Evolutionary conservation across 2,329 filamentous ascomycete species (phyloP), one percentile per base, ranked within the genome.

Genomic region (Karstenula rhodostoma): DNA sequence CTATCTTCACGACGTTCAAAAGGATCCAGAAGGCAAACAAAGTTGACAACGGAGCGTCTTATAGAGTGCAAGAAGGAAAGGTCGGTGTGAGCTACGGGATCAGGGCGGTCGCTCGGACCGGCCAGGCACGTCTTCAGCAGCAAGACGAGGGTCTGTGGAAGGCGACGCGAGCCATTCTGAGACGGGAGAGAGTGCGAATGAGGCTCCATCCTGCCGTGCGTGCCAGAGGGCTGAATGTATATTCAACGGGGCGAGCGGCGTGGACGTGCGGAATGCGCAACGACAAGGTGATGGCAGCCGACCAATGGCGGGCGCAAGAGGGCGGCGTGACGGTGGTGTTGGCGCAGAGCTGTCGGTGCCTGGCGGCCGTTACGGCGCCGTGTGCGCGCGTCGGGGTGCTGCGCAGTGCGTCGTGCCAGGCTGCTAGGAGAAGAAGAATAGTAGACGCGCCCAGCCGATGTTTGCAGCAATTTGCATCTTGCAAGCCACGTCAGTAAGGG

Each of bases 101-200:
- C 67, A 60, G 60, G 61, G 64, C 68, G 56, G 59, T 65, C 65
- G 64, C 65, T 57, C 47, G 72, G 60, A 46, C 64, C 63, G 63
- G 70, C 70, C 58, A 74, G 61, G 62, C 62, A 63, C 46, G 67
- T 62, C 60, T 60, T 72, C 57, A 77, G 66, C 66, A 76, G 64
- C 63, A 70, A 62, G 65, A 76, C 57, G 64, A 77, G 67, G 68
- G 74, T 70, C 72, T 76, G 73, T 74, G 74, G 74, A 71, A 77
- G 68, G 59, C 63, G 69, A 63, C 73, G 73, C 71, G 73, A 73
- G 70, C 72, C 73, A 73, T 69, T 65, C 43, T 70, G 68, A 64
- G 67, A 63, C 56, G 61, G 62, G 57, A 62, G 64, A 62, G 61
- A 63, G 68, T 64, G 73, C 73, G 73, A 77, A 75, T 77, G 67